Base-by-base conservation (phyloP, 1,284 basidiomycete species). In the Cystobasidium sp. region DNA sequence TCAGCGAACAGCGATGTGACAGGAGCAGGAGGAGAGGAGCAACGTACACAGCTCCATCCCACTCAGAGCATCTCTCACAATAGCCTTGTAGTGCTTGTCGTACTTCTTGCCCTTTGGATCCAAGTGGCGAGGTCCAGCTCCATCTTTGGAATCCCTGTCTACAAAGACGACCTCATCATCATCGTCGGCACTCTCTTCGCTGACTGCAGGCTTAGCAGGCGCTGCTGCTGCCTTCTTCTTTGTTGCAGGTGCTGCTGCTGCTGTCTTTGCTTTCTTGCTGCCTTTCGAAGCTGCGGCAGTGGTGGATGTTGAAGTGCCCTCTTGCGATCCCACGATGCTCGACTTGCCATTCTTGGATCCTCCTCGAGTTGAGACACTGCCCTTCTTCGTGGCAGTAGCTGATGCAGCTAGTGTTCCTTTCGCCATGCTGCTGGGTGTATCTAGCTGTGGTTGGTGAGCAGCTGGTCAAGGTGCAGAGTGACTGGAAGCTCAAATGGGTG, bases 41-140 rank as follows among this genome's bases (percentile, higher is more conserved):
- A 18, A 44, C 69, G 41, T 66, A 73, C 70, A 63, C 44, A 73
- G 44, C 6, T 51, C 47, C 62, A 66, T 65, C 8, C 70, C 70
- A 41, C 66, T 51, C 18, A 73, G 53, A 16, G 62, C n/a, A 31
- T 73, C 70, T 31, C 37, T 47, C 18, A 73, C 24, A 18, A 66
- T 52, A n/a, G 46, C 31, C 46, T 58, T 65, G 63, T 65, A 66
- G 63, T 73, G 63, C 43, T 56, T 66, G 52, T 56, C 53, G 55
- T 73, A 73, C 70, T 66, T 65, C 43, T 51, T 49, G 41, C 62
- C 53, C 41, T 73, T 65, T 8, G 56, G 51, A 41, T 66, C 53
- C 44, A 73, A 43, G 44, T 66, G 62, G 37, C 70, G 47, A 14
- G 59, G 61, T n/a, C 62, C 67, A n/a, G 22, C 22, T 10, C 31